Evolutionary conservation across 768 basidiomycete species (phyloP), one percentile per base, ranked within the genome.

Genomic region (Tulasnella sp.): DNA sequence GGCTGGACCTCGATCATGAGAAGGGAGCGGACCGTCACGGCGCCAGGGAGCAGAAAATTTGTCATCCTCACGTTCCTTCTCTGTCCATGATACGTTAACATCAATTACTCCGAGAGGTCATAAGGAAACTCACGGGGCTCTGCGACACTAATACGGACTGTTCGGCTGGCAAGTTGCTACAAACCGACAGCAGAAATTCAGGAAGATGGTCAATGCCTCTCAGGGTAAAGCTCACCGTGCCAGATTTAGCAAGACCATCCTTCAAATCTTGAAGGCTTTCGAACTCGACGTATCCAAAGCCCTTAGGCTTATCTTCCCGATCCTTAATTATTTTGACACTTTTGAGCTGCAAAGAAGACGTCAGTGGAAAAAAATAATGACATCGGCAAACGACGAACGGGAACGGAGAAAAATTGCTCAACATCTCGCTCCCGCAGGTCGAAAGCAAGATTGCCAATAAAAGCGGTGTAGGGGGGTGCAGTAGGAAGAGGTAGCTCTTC

Each of bases 271-370:
- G 89, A 57, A 91, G 65, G 51, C 83, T 84, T n/a, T 76, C 77
- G 65, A 98, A 98, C 67, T 99, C 96, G 58, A 97, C 81, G 68
- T 99, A 98, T 32, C 94, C 96, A 71, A 97, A 98, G 0, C 96
- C 96, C 69, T 97, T 97, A 17, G 93, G 89, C 67, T 90, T 91
- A 48, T 93, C 92, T 52, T 93, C 92, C 58, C 81, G 77, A 64
- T 93, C 93, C 67, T 78, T 84, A 69, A 98, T 94, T 60, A 98
- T 86, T 73, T 97, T 93, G 62, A 90, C 78, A 17, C 83, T 82
- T 67, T 86, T 86, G 61, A 82, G 76, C 86, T 89, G 65, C 17
- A 34, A 12, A 29, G 19, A 15, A 17, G 48, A 19, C 25, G 42
- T 34, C 1, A 9, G 29, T 12, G 25, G 27, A 27, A 8, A 25